These are phyloP conservation scores for Babesia bovis DNA, from an alignment of 169 alveolate genomes.

Conservation along the genomic window DNA sequence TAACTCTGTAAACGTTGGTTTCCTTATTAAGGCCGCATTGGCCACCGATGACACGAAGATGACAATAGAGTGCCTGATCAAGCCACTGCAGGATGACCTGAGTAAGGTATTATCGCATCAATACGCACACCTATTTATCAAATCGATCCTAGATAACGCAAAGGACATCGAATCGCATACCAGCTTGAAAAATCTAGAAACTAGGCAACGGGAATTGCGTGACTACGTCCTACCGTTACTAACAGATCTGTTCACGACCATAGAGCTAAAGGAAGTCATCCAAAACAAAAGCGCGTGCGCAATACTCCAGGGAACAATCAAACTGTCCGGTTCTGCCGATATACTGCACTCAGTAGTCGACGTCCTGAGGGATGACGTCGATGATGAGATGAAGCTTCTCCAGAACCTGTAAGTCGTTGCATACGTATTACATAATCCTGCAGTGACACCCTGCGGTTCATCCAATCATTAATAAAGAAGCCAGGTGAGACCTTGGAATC, in stretches of 20 bases:
- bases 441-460: conserved; percentile 37
- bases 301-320: conserved; percentile 27
- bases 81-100: conserved; percentile 48
- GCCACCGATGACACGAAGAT: conserved; percentile 66
- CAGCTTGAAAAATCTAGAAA: conserved; percentile 50
- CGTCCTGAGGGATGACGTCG: conserved; percentile 24
- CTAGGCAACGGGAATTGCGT: conserved; percentile 50
- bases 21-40: conserved; percentile 28
- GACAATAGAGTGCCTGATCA: conserved; percentile 36
- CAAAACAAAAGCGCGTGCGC: conserved; percentile 32
- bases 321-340: conserved; percentile 19
- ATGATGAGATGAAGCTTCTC: conserved; percentile 18
- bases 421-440: not conserved
- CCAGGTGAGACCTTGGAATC: conserved; percentile 21
- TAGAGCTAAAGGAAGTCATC: conserved; percentile 33
- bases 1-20: conserved; percentile 40
- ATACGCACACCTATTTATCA: conserved; percentile 23
- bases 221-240: conserved; percentile 36
- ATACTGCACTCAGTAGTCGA: conserved; percentile 24
- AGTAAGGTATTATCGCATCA: conserved; percentile 20
- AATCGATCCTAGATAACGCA: conserved; percentile 25
- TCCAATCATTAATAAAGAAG: conserved; percentile 51
- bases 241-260: conserved; percentile 25
- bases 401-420: conserved; percentile 39
- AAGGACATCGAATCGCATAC: conserved; percentile 33